phyloP scores from a whole-genome alignment of 345 rosid genomes.

The Euphorbia tirucalli region DNA sequence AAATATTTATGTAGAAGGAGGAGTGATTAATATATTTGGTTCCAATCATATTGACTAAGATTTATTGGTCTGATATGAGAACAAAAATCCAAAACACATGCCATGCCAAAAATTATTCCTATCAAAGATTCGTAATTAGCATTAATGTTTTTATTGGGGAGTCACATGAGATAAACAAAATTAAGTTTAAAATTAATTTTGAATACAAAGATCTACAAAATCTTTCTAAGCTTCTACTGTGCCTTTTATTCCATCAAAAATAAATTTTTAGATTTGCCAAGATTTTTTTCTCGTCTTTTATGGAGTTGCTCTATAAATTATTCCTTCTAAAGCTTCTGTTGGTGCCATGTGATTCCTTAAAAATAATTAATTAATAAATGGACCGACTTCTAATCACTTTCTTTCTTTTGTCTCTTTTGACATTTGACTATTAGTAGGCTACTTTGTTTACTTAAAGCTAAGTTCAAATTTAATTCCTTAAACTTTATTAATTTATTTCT shows the following conservation, averaged over 20 bases:
- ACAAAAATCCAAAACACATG: constrained; percentile 34
- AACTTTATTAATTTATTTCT: no score
- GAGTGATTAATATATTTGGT: constrained; percentile 15
- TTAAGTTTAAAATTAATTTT: not conserved
- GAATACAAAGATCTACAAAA: constrained; percentile 33
- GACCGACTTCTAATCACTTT: not conserved
- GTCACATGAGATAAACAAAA: constrained; percentile 25
- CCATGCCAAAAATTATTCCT: constrained; percentile 28
- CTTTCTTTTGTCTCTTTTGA: not conserved
- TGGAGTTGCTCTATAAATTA: constrained; percentile 9
- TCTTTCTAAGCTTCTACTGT: constrained; percentile 34
- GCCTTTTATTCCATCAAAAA: constrained; percentile 20
- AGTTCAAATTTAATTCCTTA: not conserved
- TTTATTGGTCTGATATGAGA: constrained; percentile 23
- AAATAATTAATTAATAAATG: not conserved
- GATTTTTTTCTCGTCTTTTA: constrained; percentile 27
- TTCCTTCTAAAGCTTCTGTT: constrained; percentile 23
- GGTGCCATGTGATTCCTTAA: constrained; percentile 30
- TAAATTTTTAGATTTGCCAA: constrained; percentile 33
- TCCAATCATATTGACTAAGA: constrained; percentile 36
- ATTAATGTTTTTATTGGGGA: not conserved
- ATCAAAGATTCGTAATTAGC: not conserved
- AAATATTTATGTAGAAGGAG: not conserved
- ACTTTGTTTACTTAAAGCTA: not conserved
- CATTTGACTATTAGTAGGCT: constrained; percentile 6